Evolutionary conservation across 208 protist species (phyloP), one percentile per base, ranked within the genome.

Genomic region (Acanthamoeba royreba): DNA sequence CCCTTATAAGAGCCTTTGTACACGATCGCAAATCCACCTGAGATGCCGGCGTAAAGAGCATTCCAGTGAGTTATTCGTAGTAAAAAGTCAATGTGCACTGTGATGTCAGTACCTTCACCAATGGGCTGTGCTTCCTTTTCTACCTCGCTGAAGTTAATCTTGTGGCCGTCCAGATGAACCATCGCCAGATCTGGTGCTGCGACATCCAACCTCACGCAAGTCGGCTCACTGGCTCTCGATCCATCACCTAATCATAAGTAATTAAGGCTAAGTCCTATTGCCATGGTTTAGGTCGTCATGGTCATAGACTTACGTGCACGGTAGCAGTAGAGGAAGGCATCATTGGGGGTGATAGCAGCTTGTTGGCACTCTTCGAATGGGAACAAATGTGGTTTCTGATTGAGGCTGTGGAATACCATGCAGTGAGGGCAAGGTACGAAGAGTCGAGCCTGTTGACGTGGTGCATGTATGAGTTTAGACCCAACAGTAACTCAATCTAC

Each of bases 21-120:
- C 22, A 92, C 86, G 22, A 22, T 38, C 35, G 86, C 86, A 77
- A 47, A 92, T 15, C 55, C 86, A 35, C 86, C 86, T 77, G n/a
- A n/a, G n/a, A n/a, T n/a, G n/a, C n/a, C n/a, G n/a, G n/a, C n/a
- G n/a, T n/a, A n/a, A n/a, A n/a, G n/a, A n/a, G n/a, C n/a, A n/a
- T n/a, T n/a, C n/a, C n/a, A n/a, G n/a, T n/a, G n/a, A n/a, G n/a
- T n/a, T n/a, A n/a, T n/a, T n/a, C n/a, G n/a, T n/a, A n/a, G n/a
- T n/a, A n/a, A n/a, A n/a, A n/a, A n/a, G n/a, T n/a, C n/a, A n/a
- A n/a, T n/a, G n/a, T n/a, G n/a, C n/a, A n/a, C n/a, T 79, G 15
- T 19, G 13, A 42, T 85, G n/a, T 53, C 25, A n/a, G n/a, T 49
- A 87, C 77, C 77, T 87, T 63, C 83, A 22, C 46, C 81, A 31